phyloP scores from a whole-genome alignment of 768 basidiomycete species.

The Boletus patriciae region DNA sequence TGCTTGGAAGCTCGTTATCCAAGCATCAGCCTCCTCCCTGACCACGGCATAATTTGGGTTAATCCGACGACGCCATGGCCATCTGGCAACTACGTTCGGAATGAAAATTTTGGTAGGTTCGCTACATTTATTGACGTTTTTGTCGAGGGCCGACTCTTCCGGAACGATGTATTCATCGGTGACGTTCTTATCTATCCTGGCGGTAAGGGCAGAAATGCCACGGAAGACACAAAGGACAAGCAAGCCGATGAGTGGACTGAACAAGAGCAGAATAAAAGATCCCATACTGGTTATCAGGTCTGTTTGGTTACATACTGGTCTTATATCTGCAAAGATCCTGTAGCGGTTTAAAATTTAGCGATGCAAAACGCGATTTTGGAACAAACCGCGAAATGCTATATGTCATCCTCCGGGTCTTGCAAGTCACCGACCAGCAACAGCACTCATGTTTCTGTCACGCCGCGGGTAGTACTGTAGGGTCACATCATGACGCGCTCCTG shows the following conservation, averaged over 20 bases:
- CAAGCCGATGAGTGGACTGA: background rate
- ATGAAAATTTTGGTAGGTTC: conserved; percentile 5
- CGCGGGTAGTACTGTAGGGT: no score
- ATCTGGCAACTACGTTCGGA: conserved; percentile 9
- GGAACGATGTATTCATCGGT: background rate
- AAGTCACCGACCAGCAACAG: background rate
- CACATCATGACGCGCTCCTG: no score
- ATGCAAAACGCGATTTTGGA: background rate
- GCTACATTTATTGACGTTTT: background rate
- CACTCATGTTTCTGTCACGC: no score
- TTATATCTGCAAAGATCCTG: background rate
- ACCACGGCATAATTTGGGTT: conserved; percentile 4
- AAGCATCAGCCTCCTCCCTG: conserved; percentile 6
- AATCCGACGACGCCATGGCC: conserved; percentile 15
- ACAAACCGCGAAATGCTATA: background rate
- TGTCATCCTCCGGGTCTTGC: background rate
- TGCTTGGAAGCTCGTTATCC: conserved; percentile 7
- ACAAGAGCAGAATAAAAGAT: background rate
- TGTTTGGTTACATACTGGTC: background rate
- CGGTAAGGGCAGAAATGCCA: background rate
- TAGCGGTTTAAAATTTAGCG: background rate
- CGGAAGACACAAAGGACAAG: background rate
- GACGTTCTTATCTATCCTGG: background rate
- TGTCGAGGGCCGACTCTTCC: no score
- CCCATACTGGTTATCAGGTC: conserved; percentile 4